phyloP scores from a whole-genome alignment of 306 rosid genomes.

The Benincasa hispida region DNA sequence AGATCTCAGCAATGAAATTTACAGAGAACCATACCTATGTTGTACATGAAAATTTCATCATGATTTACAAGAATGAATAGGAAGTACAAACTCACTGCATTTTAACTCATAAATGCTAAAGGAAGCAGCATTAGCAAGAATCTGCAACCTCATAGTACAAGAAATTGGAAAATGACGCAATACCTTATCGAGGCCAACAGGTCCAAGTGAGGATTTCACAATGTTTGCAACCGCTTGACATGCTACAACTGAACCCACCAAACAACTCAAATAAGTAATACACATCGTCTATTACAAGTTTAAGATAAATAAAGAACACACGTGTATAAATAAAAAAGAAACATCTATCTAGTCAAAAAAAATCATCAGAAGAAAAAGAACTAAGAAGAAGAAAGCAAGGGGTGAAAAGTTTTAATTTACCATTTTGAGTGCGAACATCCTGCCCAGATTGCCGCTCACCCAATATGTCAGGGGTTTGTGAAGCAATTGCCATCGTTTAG shows the following conservation, averaged over 20 bases:
- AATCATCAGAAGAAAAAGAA: too few relatives aligned
- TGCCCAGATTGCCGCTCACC: slow-evolving; percentile 92
- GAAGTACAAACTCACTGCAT: not conserved
- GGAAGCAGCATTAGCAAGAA: not conserved
- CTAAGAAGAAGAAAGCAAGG: too few relatives aligned
- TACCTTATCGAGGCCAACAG: slow-evolving; percentile 99
- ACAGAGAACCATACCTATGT: not conserved
- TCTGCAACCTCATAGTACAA: too few relatives aligned
- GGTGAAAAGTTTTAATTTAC: slow-evolving; percentile 19
- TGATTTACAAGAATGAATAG: not conserved
- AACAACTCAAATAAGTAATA: slow-evolving; percentile 5
- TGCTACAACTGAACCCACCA: slow-evolving; percentile 44
- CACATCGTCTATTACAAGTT: not conserved
- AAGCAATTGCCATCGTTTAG: slow-evolving; percentile 33
- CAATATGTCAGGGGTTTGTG: slow-evolving; percentile 65
- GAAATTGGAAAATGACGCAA: not conserved
- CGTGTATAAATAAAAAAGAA: not conserved
- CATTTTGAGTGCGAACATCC: slow-evolving; percentile 95
- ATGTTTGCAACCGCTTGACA: slow-evolving; percentile 92
- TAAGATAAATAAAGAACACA: not conserved
- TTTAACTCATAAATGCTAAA: not conserved
- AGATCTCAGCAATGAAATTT: not conserved
- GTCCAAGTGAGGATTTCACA: slow-evolving; percentile 86
- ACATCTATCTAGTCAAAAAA: not conserved
- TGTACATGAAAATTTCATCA: not conserved